A percentile compares a stretch with the other conserved stretches of the same genome.
Evolutionary conservation across 2,329 filamentous ascomycete genomes (phyloP).

Genomic region (Neofusicoccum umdonicola): DNA sequence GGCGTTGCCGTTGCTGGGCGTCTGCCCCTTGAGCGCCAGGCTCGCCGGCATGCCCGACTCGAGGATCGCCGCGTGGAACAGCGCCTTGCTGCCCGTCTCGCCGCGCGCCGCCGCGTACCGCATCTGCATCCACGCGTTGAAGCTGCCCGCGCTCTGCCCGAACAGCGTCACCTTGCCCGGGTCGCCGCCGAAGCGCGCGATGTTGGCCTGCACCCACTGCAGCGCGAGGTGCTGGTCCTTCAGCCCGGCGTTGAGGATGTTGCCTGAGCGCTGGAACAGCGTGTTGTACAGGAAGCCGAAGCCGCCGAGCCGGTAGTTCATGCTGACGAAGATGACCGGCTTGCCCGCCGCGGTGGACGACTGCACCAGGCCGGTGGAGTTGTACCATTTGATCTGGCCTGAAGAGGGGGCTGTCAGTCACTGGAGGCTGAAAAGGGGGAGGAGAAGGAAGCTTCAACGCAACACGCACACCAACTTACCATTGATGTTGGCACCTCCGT

Average conservation of each 20-base stretch:
- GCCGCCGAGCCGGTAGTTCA: not conserved
- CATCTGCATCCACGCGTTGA: constrained; percentile 35
- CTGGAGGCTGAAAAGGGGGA: not conserved
- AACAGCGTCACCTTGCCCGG: constrained; percentile 37
- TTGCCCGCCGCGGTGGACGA: constrained; percentile 36
- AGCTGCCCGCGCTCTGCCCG: constrained; percentile 38
- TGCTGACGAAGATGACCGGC: not conserved
- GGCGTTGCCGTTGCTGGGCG: constrained; percentile 25
- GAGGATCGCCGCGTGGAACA: constrained; percentile 42
- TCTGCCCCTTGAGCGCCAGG: constrained; percentile 27
- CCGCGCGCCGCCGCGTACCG: constrained; percentile 25
- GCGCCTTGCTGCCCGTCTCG: not conserved
- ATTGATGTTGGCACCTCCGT: constrained; percentile 14
- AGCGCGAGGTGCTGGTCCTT: not conserved
- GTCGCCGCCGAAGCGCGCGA: constrained; percentile 19
- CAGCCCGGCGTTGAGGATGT: not conserved
- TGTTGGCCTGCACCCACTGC: not conserved
- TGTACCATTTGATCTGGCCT: constrained; percentile 24
- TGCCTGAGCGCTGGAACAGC: not conserved
- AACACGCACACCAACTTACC: not conserved
- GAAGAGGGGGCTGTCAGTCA: too few species aligned
- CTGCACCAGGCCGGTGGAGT: constrained; percentile 19
- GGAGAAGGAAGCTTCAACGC: not conserved
- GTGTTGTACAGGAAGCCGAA: not conserved
- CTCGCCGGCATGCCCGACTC: constrained; percentile 37